A percentile compares a stretch with the other conserved stretches of the same genome.
phyloP scores from a whole-genome alignment of 108 stramenopile genomes.

The Mediolabrus comicus region DNA sequence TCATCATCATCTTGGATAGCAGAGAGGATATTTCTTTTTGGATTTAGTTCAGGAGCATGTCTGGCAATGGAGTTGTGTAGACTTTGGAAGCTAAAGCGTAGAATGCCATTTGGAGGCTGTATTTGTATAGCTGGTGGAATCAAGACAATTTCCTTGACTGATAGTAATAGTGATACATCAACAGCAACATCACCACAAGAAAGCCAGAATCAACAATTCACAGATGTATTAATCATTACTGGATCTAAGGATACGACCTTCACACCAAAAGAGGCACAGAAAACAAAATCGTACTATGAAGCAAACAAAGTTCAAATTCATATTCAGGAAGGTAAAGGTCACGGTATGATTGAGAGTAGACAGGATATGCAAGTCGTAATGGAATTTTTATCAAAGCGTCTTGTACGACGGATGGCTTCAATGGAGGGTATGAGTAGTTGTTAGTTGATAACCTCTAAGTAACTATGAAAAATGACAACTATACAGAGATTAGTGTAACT shows the following conservation, averaged over 20 bases:
- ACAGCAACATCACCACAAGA: too few species aligned
- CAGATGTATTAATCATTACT: constrained; percentile 40
- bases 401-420: constrained; percentile 17
- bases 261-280: constrained; percentile 6
- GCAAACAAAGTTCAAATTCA: constrained; percentile 23
- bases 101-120: constrained; percentile 39
- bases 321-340: constrained; percentile 43
- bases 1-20: constrained; percentile 31
- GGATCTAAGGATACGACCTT: constrained; percentile 26
- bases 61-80: constrained; percentile 47
- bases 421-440: constrained; percentile 7
- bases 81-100: constrained; percentile 1
- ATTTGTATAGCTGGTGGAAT: constrained; percentile 50
- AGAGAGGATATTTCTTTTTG: constrained; percentile 49
- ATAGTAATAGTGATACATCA: background rate
- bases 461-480: background rate
- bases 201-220: constrained; percentile 7
- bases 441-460: background rate
- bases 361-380: constrained; percentile 38
- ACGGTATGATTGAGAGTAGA: constrained; percentile 39
- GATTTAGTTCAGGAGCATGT: constrained; percentile 48
- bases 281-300: constrained; percentile 20
- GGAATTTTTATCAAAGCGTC: constrained; percentile 26
- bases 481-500: background rate
- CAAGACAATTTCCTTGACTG: background rate